Evolutionary conservation across 495 filamentous ascomycete species (phyloP), one percentile per base, ranked within the genome.

Genomic region (Chaetomium fimeti): DNA sequence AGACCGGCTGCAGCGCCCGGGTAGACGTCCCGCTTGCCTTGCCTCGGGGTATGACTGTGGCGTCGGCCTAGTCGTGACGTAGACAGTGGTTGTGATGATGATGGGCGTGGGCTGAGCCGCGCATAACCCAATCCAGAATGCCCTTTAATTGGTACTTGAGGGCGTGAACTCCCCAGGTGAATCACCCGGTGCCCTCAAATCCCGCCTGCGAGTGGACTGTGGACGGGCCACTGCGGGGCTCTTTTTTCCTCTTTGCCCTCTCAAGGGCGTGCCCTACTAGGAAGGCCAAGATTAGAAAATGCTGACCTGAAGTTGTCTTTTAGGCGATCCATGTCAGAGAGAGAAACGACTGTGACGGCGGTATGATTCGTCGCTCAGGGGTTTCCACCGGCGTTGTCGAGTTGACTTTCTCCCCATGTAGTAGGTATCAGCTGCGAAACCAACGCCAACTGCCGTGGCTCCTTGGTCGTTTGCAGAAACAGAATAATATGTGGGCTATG

Each of bases 311-410:
- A 49, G 0, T 7, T 32, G 8, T 16, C 18, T 22, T 22, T 20
- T 28, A 69, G 66, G 66, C n/a, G 66, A 63, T 25, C 43, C 58
- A 4, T 69, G 67, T 47, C 5, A 64, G 9, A 68, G 61, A 25
- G 65, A 72, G 43, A 70, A 70, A 69, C 40, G 70, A 72, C 57
- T 72, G 70, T 54, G 70, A 72, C 32, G 60, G 62, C 56, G 22
- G 68, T n/a, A 40, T 66, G 43, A 60, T 57, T 20, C 70, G 68
- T 48, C 53, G 47, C 15, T 29, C 56, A 15, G 45, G 63, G 18
- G 57, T 32, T 54, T 72, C 68, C 45, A 60, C 22, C 15, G 32
- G 16, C 0, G 16, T 9, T 0, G 1, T 12, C 12, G 40, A 18
- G 22, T 25, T 61, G 38, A 67, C 32, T 5, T 11, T 22, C 25